phyloP scores from a whole-genome alignment of 139 green algal genomes.

The Gonium pectorale region DNA sequence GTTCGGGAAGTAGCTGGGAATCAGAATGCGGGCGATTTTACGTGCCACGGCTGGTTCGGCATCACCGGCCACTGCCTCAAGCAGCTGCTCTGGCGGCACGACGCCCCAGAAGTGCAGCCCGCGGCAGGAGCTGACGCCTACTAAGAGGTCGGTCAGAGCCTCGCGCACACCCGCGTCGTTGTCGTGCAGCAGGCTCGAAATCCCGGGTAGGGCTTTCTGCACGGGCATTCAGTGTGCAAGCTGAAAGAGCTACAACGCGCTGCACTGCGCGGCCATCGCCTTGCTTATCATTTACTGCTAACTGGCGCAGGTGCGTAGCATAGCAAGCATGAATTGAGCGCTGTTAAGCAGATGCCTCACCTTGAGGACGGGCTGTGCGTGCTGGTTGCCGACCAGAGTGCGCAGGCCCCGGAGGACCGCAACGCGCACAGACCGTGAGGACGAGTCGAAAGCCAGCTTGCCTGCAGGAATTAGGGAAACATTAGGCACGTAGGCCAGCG shows the following conservation, averaged over 20 bases:
- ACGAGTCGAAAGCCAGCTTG: constrained; percentile 78
- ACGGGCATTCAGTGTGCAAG: not conserved
- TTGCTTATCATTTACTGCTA: no score
- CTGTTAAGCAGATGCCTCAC: no score
- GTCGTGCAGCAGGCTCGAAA: constrained; percentile 71
- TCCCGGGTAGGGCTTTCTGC: constrained; percentile 66
- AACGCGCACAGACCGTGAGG: constrained; percentile 59
- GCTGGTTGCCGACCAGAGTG: constrained; percentile 74
- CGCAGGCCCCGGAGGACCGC: constrained; percentile 74
- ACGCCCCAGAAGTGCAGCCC: constrained; percentile 76
- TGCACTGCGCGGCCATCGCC: no score
- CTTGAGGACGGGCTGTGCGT: constrained; percentile 81
- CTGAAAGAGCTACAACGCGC: no score
- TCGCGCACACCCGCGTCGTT: constrained; percentile 61
- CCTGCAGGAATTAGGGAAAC: constrained; percentile 42
- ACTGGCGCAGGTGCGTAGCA: no score
- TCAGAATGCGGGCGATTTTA: constrained; percentile 71
- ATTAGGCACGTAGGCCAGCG: no score
- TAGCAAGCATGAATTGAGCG: no score
- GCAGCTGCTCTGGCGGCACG: constrained; percentile 69
- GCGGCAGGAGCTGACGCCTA: constrained; percentile 56
- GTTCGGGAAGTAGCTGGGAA: constrained; percentile 77
- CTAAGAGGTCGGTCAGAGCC: constrained; percentile 73
- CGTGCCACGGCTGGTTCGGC: constrained; percentile 27
- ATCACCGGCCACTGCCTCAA: constrained; percentile 67